phyloP scores from a whole-genome alignment of 176 grass and related monocot genomes.

The Chloris gayana region DNA sequence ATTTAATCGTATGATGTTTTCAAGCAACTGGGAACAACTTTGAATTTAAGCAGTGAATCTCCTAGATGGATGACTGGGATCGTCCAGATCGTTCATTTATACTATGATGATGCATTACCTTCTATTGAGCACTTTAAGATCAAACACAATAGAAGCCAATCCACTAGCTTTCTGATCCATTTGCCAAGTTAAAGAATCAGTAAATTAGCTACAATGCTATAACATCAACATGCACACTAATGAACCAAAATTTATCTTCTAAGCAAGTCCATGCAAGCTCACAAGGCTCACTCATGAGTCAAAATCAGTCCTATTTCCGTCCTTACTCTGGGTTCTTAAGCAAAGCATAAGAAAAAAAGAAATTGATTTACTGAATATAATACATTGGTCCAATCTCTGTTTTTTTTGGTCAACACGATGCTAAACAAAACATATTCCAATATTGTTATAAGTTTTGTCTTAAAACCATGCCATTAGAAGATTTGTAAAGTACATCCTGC shows the following conservation, averaged over 20 bases:
- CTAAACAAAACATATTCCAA: neutral
- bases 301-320: neutral
- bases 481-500: neutral
- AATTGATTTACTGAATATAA: no score
- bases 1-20: neutral
- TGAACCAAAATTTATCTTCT: neutral
- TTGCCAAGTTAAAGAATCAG: neutral
- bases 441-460: neutral
- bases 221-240: neutral
- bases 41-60: neutral
- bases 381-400: neutral
- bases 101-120: neutral
- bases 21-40: neutral
- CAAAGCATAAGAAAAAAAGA: neutral
- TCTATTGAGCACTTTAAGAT: neutral
- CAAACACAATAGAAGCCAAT: neutral
- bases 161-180: neutral
- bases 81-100: neutral
- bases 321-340: neutral
- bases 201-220: neutral
- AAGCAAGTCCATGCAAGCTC: neutral
- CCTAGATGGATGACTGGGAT: neutral
- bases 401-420: conserved; percentile 3
- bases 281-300: neutral
- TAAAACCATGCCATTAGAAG: neutral